Evolutionary conservation across 768 basidiomycete species (phyloP).

Genomic region (Omphalotus guepiniiformis): DNA sequence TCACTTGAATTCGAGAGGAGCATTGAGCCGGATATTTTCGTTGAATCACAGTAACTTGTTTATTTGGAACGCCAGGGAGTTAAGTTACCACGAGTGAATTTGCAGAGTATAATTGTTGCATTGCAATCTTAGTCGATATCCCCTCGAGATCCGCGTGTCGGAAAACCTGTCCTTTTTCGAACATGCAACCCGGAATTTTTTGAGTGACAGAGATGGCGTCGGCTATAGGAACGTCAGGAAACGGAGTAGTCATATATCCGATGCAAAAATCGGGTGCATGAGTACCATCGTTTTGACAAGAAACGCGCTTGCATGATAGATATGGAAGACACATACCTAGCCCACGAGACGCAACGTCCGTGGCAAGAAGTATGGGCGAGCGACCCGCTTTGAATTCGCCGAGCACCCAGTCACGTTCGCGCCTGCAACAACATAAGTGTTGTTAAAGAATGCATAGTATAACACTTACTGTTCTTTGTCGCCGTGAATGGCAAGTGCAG

Average conservation of each 20-base stretch:
- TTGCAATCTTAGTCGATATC: no score
- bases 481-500: conserved; percentile 98
- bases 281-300: conserved; percentile 18
- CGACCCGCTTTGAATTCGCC: conserved; percentile 98
- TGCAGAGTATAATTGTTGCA: no score
- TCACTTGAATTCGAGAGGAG: no score
- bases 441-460: not conserved
- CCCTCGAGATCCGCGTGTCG: no score
- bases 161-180: conserved; percentile 34
- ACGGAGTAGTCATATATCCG: conserved; percentile 3
- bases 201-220: conserved; percentile 11
- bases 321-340: conserved; percentile 82
- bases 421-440: conserved; percentile 37
- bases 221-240: conserved; percentile 9
- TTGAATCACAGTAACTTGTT: no score
- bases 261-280: conserved; percentile 16
- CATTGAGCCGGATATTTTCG: no score
- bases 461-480: conserved; percentile 91
- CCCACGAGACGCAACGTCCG: conserved; percentile 99
- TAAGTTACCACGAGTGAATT: no score
- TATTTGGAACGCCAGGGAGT: no score
- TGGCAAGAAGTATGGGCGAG: conserved; percentile 96
- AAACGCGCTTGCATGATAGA: conserved; percentile 41
- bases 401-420: conserved; percentile 99
- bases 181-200: conserved; percentile 28